Percentiles rank a stretch among this genome's conserved stretches.
phyloP scores from a whole-genome alignment of 2,329 filamentous ascomycete genomes.

The Fusarium sarcochroum region DNA sequence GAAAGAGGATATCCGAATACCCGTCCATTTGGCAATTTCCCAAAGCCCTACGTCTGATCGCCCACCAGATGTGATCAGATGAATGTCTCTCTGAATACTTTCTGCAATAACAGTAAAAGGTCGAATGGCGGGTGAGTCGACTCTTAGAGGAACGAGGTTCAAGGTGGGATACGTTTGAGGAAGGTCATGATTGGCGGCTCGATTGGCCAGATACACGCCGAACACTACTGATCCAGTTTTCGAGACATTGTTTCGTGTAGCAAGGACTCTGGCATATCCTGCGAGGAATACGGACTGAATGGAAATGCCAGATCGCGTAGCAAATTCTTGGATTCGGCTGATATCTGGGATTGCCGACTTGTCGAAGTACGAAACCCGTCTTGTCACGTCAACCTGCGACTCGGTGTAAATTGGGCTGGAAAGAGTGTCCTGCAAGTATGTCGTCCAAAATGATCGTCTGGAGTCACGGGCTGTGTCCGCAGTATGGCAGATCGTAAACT shows the following conservation, averaged over 20 bases:
- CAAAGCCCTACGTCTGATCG: slow-evolving; percentile 73
- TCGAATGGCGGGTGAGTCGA: slow-evolving; percentile 56
- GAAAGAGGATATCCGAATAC: slow-evolving; percentile 77
- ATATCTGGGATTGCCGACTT: slow-evolving; percentile 62
- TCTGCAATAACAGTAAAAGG: slow-evolving; percentile 66
- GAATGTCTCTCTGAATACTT: slow-evolving; percentile 77
- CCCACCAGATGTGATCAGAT: slow-evolving; percentile 66
- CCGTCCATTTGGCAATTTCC: slow-evolving; percentile 83
- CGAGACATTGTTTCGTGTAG: slow-evolving; percentile 51
- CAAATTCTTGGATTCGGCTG: slow-evolving; percentile 48
- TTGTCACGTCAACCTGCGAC: slow-evolving; percentile 12
- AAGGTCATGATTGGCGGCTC: slow-evolving; percentile 67
- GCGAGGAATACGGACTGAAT: slow-evolving; percentile 84
- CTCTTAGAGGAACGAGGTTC: slow-evolving; percentile 80
- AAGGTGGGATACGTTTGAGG: slow-evolving; percentile 76
- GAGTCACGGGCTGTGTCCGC: slow-evolving; percentile 12
- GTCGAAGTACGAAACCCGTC: slow-evolving; percentile 57
- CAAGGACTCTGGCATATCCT: slow-evolving; percentile 68
- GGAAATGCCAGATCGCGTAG: slow-evolving; percentile 70
- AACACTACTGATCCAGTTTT: slow-evolving; percentile 66
- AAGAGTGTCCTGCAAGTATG: slow-evolving; percentile 53
- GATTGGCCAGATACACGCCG: slow-evolving; percentile 88
- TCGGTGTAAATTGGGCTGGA: neutral
- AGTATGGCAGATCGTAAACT: slow-evolving; percentile 32
- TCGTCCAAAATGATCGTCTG: slow-evolving; percentile 58